Percentiles rank a stretch among this genome's conserved stretches.
These are phyloP conservation scores for Fusarium sp. DNA, from an alignment of 2,329 filamentous ascomycete genomes.

Conservation along the genomic window DNA sequence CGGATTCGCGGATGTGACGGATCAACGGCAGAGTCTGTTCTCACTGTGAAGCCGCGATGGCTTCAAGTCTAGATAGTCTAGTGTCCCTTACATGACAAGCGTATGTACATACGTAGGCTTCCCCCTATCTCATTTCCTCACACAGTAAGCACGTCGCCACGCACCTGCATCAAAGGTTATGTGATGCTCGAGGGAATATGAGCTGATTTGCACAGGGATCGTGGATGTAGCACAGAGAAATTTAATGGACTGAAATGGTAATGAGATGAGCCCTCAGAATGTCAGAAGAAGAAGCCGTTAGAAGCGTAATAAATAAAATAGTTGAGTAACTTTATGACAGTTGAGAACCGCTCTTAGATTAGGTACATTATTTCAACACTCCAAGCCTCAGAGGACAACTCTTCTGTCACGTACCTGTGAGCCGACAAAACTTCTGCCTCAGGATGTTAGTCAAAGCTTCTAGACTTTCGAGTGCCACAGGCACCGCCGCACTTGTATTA, in stretches of 20 bases:
- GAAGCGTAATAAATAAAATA: too few species aligned
- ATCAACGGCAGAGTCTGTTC: constrained; percentile 10
- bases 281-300: too few species aligned
- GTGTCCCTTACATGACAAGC: not conserved
- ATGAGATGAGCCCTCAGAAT: not conserved
- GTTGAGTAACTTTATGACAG: too few species aligned
- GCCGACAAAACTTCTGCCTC: constrained; percentile 3
- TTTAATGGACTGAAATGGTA: not conserved
- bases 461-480: not conserved
- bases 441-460: not conserved
- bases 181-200: constrained; percentile 14
- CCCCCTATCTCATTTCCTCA: not conserved
- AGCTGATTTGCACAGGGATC: constrained; percentile 17
- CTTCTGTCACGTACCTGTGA: too few species aligned
- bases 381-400: too few species aligned
- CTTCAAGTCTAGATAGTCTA: constrained; percentile 1
- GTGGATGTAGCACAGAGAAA: not conserved
- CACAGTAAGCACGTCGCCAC: constrained; percentile 10
- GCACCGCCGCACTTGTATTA: constrained; percentile 1
- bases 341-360: too few species aligned
- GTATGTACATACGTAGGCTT: not conserved
- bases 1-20: constrained; percentile 24
- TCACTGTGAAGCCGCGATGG: constrained; percentile 18
- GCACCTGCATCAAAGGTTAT: not conserved
- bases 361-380: too few species aligned